Conservation (phyloP, 306 rosid genomes). For the Lablab purpureus region DNA sequence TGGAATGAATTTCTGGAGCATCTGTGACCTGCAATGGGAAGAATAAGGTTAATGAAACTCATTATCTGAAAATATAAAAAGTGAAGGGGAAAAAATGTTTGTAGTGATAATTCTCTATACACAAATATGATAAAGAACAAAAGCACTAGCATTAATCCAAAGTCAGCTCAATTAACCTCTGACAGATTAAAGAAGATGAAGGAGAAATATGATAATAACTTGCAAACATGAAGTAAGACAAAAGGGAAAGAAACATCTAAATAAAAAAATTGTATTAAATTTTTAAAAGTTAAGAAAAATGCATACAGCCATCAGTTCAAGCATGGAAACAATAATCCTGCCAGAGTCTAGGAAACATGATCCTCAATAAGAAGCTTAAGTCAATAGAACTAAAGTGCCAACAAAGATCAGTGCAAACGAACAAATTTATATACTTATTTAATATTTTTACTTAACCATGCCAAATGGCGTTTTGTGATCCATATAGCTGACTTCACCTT, state of each 20-base stretch:
- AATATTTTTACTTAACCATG: neutral
- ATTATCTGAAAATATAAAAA: conserved; percentile 16
- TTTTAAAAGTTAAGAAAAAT: neutral
- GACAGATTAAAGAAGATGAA: neutral
- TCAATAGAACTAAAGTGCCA: neutral
- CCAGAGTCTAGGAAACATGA: neutral
- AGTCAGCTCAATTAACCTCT: conserved; percentile 1
- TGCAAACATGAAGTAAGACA: neutral
- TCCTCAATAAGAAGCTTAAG: neutral
- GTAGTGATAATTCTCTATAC: neutral
- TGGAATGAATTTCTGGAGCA: conserved; percentile 98
- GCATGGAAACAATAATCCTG: neutral
- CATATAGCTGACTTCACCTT: neutral
- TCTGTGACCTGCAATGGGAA: conserved; percentile 78
- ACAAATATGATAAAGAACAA: neutral
- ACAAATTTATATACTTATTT: neutral
- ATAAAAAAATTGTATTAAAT: neutral
- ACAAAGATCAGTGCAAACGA: neutral
- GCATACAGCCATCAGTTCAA: neutral
- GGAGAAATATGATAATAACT: neutral
- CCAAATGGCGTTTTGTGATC: neutral
- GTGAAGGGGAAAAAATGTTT: neutral
- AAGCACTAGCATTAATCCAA: neutral
- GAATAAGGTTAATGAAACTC: conserved; percentile 40
- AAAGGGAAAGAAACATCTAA: neutral